phyloP scores from a whole-genome alignment of 495 filamentous ascomycete species.

The Poronia punctata region DNA sequence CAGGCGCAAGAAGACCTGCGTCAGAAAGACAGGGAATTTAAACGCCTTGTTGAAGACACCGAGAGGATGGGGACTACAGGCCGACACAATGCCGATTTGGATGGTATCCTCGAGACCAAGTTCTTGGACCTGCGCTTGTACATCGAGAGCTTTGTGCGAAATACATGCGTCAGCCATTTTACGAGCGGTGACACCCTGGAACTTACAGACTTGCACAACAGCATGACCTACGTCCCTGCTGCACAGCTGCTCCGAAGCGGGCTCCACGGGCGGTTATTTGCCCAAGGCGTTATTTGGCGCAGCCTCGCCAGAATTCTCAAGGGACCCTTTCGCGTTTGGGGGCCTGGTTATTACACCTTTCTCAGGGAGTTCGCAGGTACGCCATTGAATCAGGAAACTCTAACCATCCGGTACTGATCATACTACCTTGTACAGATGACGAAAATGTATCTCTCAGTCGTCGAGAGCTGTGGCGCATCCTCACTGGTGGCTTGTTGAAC shows the following conservation, averaged over 20 bases:
- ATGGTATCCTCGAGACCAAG: background rate
- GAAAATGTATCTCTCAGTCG: background rate
- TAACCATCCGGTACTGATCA: too few relatives aligned
- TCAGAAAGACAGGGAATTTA: too few relatives aligned
- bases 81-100: background rate
- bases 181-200: background rate
- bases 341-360: background rate
- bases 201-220: background rate
- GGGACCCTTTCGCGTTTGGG: slow-evolving; percentile 1
- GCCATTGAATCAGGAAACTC: too few relatives aligned
- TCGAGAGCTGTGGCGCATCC: background rate
- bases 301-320: background rate
- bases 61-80: background rate
- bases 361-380: too few relatives aligned
- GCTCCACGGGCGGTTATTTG: background rate
- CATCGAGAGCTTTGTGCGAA: background rate
- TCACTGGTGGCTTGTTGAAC: background rate
- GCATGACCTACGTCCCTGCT: background rate
- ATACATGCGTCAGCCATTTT: background rate
- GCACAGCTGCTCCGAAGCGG: background rate
- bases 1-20: too few relatives aligned
- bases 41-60: background rate
- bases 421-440: background rate
- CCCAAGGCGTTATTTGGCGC: slow-evolving; percentile 1
- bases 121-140: background rate